These are phyloP conservation scores for Dactylonectria macrodidyma DNA, from an alignment of 2,329 filamentous ascomycete species.

Conservation along the genomic window DNA sequence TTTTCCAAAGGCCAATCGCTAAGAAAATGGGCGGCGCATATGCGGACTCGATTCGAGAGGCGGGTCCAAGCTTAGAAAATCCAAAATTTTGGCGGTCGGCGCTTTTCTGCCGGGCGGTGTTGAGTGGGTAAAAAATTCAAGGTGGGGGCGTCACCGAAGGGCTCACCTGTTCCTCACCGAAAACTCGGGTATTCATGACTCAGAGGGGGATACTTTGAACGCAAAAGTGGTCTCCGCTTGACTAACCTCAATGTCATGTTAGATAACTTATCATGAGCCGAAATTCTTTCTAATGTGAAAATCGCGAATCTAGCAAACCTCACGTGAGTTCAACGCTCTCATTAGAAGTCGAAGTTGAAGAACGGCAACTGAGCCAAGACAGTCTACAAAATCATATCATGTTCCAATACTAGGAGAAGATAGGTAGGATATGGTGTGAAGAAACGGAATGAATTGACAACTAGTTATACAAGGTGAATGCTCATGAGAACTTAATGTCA, in stretches of 20 bases:
- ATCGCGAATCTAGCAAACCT: not conserved
- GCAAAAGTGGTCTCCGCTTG: no score
- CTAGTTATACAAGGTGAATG: constrained; percentile 46
- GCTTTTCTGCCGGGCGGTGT: constrained; percentile 60
- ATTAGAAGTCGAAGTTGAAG: not conserved
- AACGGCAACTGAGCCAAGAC: not conserved
- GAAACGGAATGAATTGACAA: constrained; percentile 40
- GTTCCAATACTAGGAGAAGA: not conserved
- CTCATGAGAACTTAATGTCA: constrained; percentile 36
- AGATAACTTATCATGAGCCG: not conserved
- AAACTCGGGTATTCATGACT: not conserved
- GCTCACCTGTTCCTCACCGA: constrained; percentile 17
- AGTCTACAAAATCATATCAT: not conserved
- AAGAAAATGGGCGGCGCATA: constrained; percentile 49
- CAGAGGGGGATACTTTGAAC: no score
- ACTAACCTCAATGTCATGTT: not conserved
- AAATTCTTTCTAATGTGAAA: no score
- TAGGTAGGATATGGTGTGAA: not conserved
- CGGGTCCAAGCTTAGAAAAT: constrained; percentile 49
- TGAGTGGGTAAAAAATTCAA: constrained; percentile 18
- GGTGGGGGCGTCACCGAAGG: constrained; percentile 30
- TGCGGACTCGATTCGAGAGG: constrained; percentile 45
- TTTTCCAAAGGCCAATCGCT: constrained; percentile 46
- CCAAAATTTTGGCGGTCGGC: constrained; percentile 57
- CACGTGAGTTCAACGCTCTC: not conserved